Conservation (phyloP, 1,139 yeast genomes). For the Yamadazyma triangularis region DNA sequence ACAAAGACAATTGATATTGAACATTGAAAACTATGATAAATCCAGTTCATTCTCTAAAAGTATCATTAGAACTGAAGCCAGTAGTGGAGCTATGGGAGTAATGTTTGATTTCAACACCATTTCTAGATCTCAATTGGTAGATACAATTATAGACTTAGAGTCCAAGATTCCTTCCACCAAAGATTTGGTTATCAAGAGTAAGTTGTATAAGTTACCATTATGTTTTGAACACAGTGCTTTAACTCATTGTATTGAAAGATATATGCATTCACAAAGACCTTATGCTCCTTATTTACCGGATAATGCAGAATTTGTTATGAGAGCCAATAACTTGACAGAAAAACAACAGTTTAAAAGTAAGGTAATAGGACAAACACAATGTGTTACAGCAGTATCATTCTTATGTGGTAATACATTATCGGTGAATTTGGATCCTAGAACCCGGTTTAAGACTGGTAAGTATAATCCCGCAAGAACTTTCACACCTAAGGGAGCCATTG, state of each 20-base stretch:
- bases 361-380: conserved; percentile 24
- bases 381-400: conserved; percentile 32
- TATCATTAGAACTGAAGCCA: conserved; percentile 19
- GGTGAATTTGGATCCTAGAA: conserved; percentile 30
- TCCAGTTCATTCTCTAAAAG: conserved; percentile 9
- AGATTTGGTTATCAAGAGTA: conserved; percentile 25
- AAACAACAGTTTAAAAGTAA: conserved; percentile 24
- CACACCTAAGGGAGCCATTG: conserved; percentile 33
- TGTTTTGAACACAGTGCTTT: conserved; percentile 29
- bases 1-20: conserved; percentile 17
- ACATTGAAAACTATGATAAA: too few relatives aligned
- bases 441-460: conserved; percentile 27
- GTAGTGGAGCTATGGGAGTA: conserved; percentile 24
- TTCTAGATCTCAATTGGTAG: conserved; percentile 16
- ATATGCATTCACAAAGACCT: conserved; percentile 31
- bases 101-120: conserved; percentile 17
- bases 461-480: conserved; percentile 35
- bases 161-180: conserved; percentile 22
- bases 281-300: conserved; percentile 33
- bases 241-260: conserved; percentile 26
- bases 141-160: conserved; percentile 18
- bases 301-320: conserved; percentile 27
- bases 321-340: conserved; percentile 22
- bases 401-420: conserved; percentile 32
- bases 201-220: conserved; percentile 23